A percentile compares a stretch with the other conserved stretches of the same genome.
phyloP scores from a whole-genome alignment of 2,329 filamentous ascomycete species.

The Xylariaceae sp. region DNA sequence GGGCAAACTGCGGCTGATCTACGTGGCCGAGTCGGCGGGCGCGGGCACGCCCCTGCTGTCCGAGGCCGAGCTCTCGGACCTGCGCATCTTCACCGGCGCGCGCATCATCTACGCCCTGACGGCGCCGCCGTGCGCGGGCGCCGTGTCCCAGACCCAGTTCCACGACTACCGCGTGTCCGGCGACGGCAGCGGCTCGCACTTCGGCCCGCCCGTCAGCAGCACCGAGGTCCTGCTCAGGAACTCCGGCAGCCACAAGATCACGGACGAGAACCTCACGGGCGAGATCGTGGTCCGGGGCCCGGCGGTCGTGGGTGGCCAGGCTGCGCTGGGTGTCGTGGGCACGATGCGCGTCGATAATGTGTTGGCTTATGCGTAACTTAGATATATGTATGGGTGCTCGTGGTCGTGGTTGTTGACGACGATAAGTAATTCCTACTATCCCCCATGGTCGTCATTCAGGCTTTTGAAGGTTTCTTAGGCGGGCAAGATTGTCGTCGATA shows the following conservation, averaged over 20 bases:
- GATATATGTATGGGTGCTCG: neutral
- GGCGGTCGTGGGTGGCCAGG: conserved; percentile 68
- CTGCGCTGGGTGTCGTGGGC: conserved; percentile 64
- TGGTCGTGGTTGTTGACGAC: too few species aligned
- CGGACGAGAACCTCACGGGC: conserved; percentile 63
- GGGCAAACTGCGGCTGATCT: conserved; percentile 79
- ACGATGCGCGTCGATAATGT: conserved; percentile 74
- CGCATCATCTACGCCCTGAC: conserved; percentile 85
- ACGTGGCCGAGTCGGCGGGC: conserved; percentile 74
- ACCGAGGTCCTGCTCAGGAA: conserved; percentile 78
- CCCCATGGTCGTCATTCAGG: too few species aligned
- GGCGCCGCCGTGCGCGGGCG: conserved; percentile 80
- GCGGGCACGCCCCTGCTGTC: conserved; percentile 65
- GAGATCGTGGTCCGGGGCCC: conserved; percentile 75
- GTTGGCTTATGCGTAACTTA: conserved; percentile 54
- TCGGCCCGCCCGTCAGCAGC: conserved; percentile 79
- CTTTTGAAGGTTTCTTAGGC: too few species aligned
- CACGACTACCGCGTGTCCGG: conserved; percentile 77
- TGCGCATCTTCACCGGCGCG: conserved; percentile 79
- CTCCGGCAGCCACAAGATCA: conserved; percentile 61
- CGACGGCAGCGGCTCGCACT: conserved; percentile 60
- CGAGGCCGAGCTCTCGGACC: conserved; percentile 72
- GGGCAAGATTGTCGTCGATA: too few species aligned
- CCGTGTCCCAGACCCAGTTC: conserved; percentile 82
- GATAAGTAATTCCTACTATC: too few species aligned